Evolutionary conservation across 345 rosid species (phyloP), one percentile per base, ranked within the genome.

Genomic region (Cardamine chenopodiifolia): DNA sequence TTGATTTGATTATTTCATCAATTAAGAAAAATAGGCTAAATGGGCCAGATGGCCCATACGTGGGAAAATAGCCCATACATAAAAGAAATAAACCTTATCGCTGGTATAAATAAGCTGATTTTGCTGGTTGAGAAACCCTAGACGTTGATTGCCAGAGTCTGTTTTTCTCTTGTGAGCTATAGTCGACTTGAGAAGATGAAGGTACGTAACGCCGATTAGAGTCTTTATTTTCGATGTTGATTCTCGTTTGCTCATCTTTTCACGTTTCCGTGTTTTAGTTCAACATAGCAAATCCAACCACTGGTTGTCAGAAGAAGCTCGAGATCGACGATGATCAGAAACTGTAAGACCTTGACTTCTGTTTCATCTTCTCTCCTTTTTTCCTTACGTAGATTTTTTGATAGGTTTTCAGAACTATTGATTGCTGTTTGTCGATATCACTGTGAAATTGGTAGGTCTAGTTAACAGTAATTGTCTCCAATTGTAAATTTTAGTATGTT

Each of bases 291-390:
- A 82, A 82, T 60, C 85, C 87, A 18, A 80, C 84, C 9, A 84
- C 85, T 57, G 85, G 87, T 29, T 84, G 87, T 71, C 87, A 84
- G 77, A 84, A 84, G 81, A 84, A 84, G 82, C 83, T 84, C 31
- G 83, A 84, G 63, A 82, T 84, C 70, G 87, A 79, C 64, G 83
- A 84, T 74, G 87, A 84, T 5, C 82, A 74, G 79, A 84, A 84
- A 66, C 85, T 84, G 87, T 77, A 62, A 71, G 83, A 3, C 65
- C 19, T 40, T 18, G 1, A 52, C 9, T 4, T 4, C 19, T 29
- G 7, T 8, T 64, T 55, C 65, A 44, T 42, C n/a, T 20, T 12
- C 26, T 10, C 8, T 53, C 35, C 2, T 66, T 45, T 20, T 9
- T 29, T 11, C 25, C 17, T 2, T 19, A 1, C n/a, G 1, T 58